Evolutionary conservation across 495 filamentous ascomycete species (phyloP).

Genomic region (Friedmanniomyces simplex): DNA sequence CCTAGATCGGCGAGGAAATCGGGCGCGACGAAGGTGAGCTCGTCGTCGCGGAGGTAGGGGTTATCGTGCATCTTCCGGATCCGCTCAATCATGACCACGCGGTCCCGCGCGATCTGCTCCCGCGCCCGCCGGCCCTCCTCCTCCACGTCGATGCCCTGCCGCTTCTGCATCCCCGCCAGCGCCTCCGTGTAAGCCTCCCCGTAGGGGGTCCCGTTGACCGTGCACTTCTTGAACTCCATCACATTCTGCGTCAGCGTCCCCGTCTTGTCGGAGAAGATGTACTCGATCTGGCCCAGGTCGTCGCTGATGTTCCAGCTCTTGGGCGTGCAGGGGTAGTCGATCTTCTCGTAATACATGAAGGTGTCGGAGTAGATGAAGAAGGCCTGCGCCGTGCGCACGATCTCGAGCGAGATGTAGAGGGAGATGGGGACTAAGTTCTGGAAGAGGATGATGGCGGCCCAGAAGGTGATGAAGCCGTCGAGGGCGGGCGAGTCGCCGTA

Average conservation of each 20-base stretch:
- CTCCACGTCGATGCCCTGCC: slow-evolving; percentile 77
- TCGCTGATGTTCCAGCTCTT: slow-evolving; percentile 99
- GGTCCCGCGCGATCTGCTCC: slow-evolving; percentile 70
- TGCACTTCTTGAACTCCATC: slow-evolving; percentile 99
- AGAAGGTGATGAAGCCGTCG: slow-evolving; percentile 92
- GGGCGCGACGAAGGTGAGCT: slow-evolving; percentile 84
- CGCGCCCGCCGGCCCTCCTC: slow-evolving; percentile 61
- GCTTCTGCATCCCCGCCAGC: slow-evolving; percentile 85
- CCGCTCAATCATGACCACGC: slow-evolving; percentile 55
- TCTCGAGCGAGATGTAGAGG: slow-evolving; percentile 94
- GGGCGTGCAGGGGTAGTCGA: slow-evolving; percentile 89
- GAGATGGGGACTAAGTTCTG: slow-evolving; percentile 99
- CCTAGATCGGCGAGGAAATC: slow-evolving; percentile 73
- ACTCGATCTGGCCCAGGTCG: slow-evolving; percentile 96
- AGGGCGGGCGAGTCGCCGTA: slow-evolving; percentile 66
- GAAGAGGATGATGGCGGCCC: slow-evolving; percentile 86
- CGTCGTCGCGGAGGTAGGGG: slow-evolving; percentile 80
- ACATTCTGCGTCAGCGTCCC: slow-evolving; percentile 97
- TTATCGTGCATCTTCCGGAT: slow-evolving; percentile 75
- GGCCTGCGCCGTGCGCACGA: slow-evolving; percentile 83
- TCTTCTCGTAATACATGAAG: slow-evolving; percentile 89
- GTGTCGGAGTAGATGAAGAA: slow-evolving; percentile 96
- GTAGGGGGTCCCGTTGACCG: slow-evolving; percentile 87
- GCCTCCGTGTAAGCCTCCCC: slow-evolving; percentile 98
- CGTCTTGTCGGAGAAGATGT: slow-evolving; percentile 99